A percentile compares a stretch with the other conserved stretches of the same genome.
phyloP scores from a whole-genome alignment of 2,329 filamentous ascomycete species.

The Escovopsis sp. region DNA sequence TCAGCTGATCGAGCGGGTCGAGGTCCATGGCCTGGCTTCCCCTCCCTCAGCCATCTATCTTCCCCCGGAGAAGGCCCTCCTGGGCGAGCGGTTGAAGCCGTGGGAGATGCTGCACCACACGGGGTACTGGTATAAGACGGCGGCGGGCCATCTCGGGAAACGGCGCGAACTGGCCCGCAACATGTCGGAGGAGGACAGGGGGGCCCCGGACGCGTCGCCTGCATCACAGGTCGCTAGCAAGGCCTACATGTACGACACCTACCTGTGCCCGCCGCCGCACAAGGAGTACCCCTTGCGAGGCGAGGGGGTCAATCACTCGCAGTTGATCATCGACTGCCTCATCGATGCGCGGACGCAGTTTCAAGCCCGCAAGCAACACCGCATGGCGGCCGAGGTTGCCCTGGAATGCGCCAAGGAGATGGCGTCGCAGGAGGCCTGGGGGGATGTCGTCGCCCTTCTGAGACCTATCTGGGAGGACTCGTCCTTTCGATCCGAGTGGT shows the following conservation, averaged over 20 bases:
- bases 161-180: constrained; percentile 38
- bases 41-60: constrained; percentile 33
- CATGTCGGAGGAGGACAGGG: constrained; percentile 45
- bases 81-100: constrained; percentile 43
- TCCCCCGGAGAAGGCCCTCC: constrained; percentile 41
- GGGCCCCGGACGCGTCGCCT: constrained; percentile 32
- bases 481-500: constrained; percentile 42
- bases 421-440: constrained; percentile 34
- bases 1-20: constrained; percentile 39
- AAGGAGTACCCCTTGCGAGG: constrained; percentile 41
- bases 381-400: constrained; percentile 39
- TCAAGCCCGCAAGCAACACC: constrained; percentile 35
- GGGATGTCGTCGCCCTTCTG: constrained; percentile 38
- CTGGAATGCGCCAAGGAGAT: constrained; percentile 44
- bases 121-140: constrained; percentile 52
- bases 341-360: constrained; percentile 39
- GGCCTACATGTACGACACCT: constrained; percentile 45
- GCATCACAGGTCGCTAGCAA: constrained; percentile 33
- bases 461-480: constrained; percentile 42
- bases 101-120: constrained; percentile 52
- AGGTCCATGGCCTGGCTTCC: constrained; percentile 34
- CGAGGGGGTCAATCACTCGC: constrained; percentile 38
- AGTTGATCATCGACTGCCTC: constrained; percentile 39
- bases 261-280: constrained; percentile 49
- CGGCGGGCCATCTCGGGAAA: constrained; percentile 39